Conservation (phyloP, 2,329 filamentous ascomycete species). For the Hirsutella rhossiliensis region DNA sequence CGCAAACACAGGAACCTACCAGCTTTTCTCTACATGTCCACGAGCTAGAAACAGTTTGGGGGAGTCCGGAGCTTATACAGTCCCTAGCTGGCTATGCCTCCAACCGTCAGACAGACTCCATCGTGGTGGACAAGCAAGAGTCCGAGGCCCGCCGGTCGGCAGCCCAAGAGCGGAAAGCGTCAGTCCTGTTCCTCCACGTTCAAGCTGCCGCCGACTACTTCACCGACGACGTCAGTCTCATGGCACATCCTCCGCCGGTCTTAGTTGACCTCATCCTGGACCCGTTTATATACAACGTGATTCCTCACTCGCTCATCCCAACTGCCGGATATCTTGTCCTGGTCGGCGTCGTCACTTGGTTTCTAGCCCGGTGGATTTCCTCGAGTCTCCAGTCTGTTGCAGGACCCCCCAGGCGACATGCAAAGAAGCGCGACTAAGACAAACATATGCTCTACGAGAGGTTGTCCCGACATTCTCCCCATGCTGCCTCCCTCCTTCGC, state of each 20-base stretch:
- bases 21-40: constrained; percentile 59
- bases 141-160: not conserved
- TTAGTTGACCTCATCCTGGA: constrained; percentile 76
- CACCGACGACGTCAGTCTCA: constrained; percentile 59
- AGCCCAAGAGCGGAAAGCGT: constrained; percentile 19
- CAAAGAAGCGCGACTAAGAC: constrained; percentile 25
- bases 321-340: constrained; percentile 56
- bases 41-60: constrained; percentile 47
- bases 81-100: constrained; percentile 53
- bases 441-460: not conserved
- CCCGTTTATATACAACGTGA: constrained; percentile 66
- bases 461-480: not conserved
- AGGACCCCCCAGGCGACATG: constrained; percentile 8
- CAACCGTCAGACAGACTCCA: constrained; percentile 25
- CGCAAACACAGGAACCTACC: constrained; percentile 70
- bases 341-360: constrained; percentile 40
- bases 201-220: constrained; percentile 76
- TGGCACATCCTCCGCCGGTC: constrained; percentile 63
- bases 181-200: constrained; percentile 61
- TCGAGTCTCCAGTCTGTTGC: constrained; percentile 16
- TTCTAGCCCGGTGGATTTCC: constrained; percentile 25
- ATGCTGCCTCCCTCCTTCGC: not conserved
- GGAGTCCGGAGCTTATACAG: constrained; percentile 47
- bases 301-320: constrained; percentile 66
- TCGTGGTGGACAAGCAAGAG: not conserved